Evolutionary conservation across 371 early-diverging fungal species (phyloP).

Genomic region (Lichtheimia corymbifera): DNA sequence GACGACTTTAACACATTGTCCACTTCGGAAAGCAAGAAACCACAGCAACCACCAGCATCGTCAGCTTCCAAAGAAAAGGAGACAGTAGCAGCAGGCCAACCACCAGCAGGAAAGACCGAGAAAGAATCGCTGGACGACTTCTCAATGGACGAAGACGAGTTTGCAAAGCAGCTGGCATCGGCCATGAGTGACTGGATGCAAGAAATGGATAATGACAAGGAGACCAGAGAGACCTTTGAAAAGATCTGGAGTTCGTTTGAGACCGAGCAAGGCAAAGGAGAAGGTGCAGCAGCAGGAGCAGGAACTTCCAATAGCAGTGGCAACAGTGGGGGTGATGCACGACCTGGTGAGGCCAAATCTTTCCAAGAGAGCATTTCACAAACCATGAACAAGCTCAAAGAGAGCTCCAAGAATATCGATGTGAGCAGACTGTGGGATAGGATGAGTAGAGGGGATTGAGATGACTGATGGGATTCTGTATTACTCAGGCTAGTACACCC

Average conservation of each 20-base stretch:
- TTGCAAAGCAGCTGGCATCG: slow-evolving; percentile 73
- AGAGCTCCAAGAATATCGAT: slow-evolving; percentile 80
- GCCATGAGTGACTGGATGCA: slow-evolving; percentile 79
- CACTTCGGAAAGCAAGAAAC: slow-evolving; percentile 10
- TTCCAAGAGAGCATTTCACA: slow-evolving; percentile 83
- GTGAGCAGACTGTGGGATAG: slow-evolving; percentile 49
- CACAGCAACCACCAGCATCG: slow-evolving; percentile 18
- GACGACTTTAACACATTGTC: slow-evolving; percentile 45
- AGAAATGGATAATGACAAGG: slow-evolving; percentile 52
- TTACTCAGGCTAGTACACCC: too few relatives aligned
- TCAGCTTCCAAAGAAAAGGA: slow-evolving; percentile 8
- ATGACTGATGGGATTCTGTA: too few relatives aligned
- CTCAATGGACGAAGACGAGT: slow-evolving; percentile 69
- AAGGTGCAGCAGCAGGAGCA: slow-evolving; percentile 20
- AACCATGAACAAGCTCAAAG: slow-evolving; percentile 84
- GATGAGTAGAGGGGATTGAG: background rate
- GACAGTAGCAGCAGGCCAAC: background rate
- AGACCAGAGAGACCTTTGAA: slow-evolving; percentile 66
- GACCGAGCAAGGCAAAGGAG: background rate
- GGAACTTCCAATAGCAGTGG: slow-evolving; percentile 14
- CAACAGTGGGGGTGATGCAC: slow-evolving; percentile 7
- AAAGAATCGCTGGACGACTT: slow-evolving; percentile 31
- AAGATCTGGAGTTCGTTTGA: slow-evolving; percentile 61
- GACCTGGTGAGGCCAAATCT: slow-evolving; percentile 23
- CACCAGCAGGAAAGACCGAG: background rate